A percentile compares a stretch with the other conserved stretches of the same genome.
Evolutionary conservation across 2,329 filamentous ascomycete species (phyloP).

Genomic region (Fusarium setosum): DNA sequence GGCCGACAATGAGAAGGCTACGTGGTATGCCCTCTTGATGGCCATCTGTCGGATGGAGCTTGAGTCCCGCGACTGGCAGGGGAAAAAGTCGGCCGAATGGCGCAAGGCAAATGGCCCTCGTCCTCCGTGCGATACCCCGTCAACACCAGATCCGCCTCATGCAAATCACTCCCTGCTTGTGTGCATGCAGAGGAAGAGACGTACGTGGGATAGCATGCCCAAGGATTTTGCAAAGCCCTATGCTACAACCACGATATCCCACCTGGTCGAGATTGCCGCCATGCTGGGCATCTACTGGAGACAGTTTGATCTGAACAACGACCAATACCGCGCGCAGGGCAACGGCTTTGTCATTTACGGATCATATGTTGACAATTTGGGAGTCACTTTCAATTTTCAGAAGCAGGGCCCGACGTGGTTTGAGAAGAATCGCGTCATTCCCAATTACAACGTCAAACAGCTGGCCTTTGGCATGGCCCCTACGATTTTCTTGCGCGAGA

Average conservation of each 20-base stretch:
- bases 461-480: conserved; percentile 54
- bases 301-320: conserved; percentile 50
- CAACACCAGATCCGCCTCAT: background rate
- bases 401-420: conserved; percentile 51
- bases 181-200: conserved; percentile 37
- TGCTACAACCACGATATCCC: conserved; percentile 50
- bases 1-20: conserved; percentile 37
- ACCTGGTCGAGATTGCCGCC: conserved; percentile 50
- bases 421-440: conserved; percentile 50
- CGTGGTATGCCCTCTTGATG: conserved; percentile 35
- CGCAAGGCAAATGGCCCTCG: conserved; percentile 22
- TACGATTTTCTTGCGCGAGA: conserved; percentile 49
- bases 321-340: conserved; percentile 51
- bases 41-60: conserved; percentile 35
- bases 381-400: conserved; percentile 53
- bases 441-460: conserved; percentile 50
- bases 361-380: conserved; percentile 47
- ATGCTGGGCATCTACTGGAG: conserved; percentile 56
- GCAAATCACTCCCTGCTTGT: conserved; percentile 29
- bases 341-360: conserved; percentile 51
- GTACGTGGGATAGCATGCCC: conserved; percentile 39
- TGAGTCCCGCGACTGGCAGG: conserved; percentile 37
- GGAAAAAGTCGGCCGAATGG: conserved; percentile 24
- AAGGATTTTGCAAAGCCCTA: conserved; percentile 43
- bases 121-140: background rate